phyloP scores from a whole-genome alignment of 2,329 filamentous ascomycete species.

The Talaromyces pinophilus region DNA sequence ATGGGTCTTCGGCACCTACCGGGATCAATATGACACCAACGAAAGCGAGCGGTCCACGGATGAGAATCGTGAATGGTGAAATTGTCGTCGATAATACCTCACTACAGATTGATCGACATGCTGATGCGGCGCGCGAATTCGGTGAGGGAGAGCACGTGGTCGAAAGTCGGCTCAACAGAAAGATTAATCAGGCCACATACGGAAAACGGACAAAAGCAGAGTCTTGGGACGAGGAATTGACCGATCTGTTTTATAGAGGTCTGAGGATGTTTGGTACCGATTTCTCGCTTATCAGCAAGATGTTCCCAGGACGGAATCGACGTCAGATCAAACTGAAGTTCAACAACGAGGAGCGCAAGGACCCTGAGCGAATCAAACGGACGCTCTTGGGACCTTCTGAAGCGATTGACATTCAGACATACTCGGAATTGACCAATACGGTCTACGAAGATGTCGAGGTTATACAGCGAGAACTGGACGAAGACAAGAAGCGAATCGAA shows the following conservation, averaged over 20 bases:
- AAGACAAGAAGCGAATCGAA: constrained; percentile 49
- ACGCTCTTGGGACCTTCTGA: constrained; percentile 52
- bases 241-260: constrained; percentile 63
- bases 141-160: constrained; percentile 50
- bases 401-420: constrained; percentile 46
- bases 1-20: constrained; percentile 27
- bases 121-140: constrained; percentile 51
- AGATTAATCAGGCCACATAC: constrained; percentile 50
- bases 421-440: constrained; percentile 50
- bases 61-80: constrained; percentile 59
- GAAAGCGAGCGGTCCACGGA: constrained; percentile 46
- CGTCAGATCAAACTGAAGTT: constrained; percentile 66
- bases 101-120: constrained; percentile 58
- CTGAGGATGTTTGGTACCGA: constrained; percentile 65
- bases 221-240: constrained; percentile 60
- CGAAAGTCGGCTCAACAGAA: constrained; percentile 50
- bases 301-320: constrained; percentile 62
- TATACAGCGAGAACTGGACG: constrained; percentile 46
- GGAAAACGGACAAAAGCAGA: constrained; percentile 55
- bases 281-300: constrained; percentile 63
- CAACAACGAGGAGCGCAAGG: constrained; percentile 59
- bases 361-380: constrained; percentile 56
- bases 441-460: constrained; percentile 44
- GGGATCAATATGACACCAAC: constrained; percentile 28
- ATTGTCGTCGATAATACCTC: constrained; percentile 57